phyloP scores from a whole-genome alignment of 1,139 yeast species.

The Yamadazyma conglobata region DNA sequence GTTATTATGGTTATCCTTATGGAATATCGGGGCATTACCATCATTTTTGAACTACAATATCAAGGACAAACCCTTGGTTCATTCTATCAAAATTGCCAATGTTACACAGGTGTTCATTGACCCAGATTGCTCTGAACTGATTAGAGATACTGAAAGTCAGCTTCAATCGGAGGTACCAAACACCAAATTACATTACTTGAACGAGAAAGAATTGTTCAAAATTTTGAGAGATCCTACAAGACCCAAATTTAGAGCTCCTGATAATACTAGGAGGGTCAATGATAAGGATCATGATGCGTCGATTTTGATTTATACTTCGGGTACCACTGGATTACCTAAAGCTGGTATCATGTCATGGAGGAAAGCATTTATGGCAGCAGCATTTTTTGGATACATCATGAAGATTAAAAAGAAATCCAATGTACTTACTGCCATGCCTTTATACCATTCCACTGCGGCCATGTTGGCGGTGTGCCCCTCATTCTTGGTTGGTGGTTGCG shows the following conservation, averaged over 20 bases:
- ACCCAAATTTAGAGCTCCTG: slow-evolving; percentile 53
- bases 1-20: slow-evolving; percentile 76
- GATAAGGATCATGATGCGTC: slow-evolving; percentile 63
- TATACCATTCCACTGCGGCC: slow-evolving; percentile 93
- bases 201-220: slow-evolving; percentile 47
- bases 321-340: slow-evolving; percentile 94
- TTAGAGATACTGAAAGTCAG: slow-evolving; percentile 49
- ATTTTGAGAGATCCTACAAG: slow-evolving; percentile 45
- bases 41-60: slow-evolving; percentile 84
- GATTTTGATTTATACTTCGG: slow-evolving; percentile 82
- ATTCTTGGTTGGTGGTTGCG: slow-evolving; percentile 62
- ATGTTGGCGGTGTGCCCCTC: slow-evolving; percentile 80
- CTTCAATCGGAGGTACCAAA: slow-evolving; percentile 41
- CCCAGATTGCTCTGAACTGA: slow-evolving; percentile 58
- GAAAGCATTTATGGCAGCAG: slow-evolving; percentile 69
- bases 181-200: slow-evolving; percentile 49
- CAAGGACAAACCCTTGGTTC: slow-evolving; percentile 69
- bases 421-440: slow-evolving; percentile 90
- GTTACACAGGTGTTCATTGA: slow-evolving; percentile 70
- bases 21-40: slow-evolving; percentile 91
- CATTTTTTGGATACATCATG: slow-evolving; percentile 68
- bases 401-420: slow-evolving; percentile 52
- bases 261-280: slow-evolving; percentile 51
- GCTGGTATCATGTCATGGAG: slow-evolving; percentile 95
- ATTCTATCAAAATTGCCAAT: slow-evolving; percentile 72